Base-by-base conservation (phyloP, 768 basidiomycete genomes). In the Trametes sanguinea region DNA sequence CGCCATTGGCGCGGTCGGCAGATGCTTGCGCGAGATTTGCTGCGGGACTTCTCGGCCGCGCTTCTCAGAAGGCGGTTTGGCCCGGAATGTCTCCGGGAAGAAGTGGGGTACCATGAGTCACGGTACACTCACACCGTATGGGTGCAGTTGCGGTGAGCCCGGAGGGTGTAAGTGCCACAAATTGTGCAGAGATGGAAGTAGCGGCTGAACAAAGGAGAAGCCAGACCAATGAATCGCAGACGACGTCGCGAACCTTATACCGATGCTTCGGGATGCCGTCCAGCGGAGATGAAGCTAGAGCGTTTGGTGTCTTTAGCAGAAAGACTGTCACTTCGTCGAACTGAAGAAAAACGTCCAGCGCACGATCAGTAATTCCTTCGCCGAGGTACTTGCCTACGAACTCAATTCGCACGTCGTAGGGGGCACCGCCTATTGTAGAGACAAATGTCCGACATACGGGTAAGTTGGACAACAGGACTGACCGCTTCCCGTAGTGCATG, bases 131-230 rank as follows among this genome's bases (percentile, higher is more conserved):
- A 13, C 8, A 3, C 2, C 32, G 9, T 35, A 11, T 44, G 50
- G 48, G 43, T 59, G 57, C 57, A 51, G 32, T 57, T 13, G 42
- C 29, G 16, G 9, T 30, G 17, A 29, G 13, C 22, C 27, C 13
- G 16, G 6, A 6, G 39, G 22, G 29, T 4, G 10, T 43, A 11
- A 14, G 16, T 29, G 16, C 30, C 7, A 16, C 22, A 17, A 27
- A 37, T 13, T 13, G 37, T 6, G 29, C 11, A 47, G 42, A 10
- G 48, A 22, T 33, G 30, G 57, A 59, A 51, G 57, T 58, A 58
- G 57, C 57, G 50, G 57, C 50, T 59, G 50, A 35, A 59, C 57
- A 45, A 16, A 35, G 10, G 42, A 35, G 57, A 45, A 35, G 30
- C 11, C 16, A 10, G 32, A 4, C 2, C 1, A 8, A 27, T 2